Base-by-base conservation (phyloP, 2,329 filamentous ascomycete genomes). In the Aspergillus luchuensis region DNA sequence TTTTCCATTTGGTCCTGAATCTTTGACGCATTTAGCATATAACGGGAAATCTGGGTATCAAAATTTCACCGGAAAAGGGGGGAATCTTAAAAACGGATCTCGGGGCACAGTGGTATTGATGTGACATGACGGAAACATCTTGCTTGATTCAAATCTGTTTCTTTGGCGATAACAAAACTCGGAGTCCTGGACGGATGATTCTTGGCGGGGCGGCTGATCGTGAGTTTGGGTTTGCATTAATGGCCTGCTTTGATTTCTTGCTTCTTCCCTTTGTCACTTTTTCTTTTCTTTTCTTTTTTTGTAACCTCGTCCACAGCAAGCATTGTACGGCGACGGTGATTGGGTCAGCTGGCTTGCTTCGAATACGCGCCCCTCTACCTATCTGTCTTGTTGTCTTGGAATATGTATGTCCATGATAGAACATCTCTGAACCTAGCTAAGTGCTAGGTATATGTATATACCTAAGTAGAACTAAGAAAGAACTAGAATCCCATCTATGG, bases 51-150 rank as follows among this genome's bases (percentile, higher is more conserved):
- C 28, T 30, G 39, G 52, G 39, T 45, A 28, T 45, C n/a, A 33
- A 23, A 36, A 28, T 6, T 17, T 17, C 33, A 56, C 21, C 55
- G 48, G 54, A 21, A 39, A 60, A 56, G 19, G 19, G 19, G 33
- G 53, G 48, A 21, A 50, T 36, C 0, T 56, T 53, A 38, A 54
- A 61, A 63, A 64, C 57, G 51, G 43, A 51, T 47, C 56, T 38
- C 48, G 56, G 58, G 21, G 59, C 51, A 60, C 55, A 59, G 64
- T 61, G 63, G 51, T 66, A 56, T 65, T 61, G 59, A 67, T 61
- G 49, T 63, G 58, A 63, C 60, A 66, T 59, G 67, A 69, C 60
- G 41, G 25, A 39, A 56, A 52, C 56, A 43, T 60, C 54, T 57
- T 56, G 15, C 15, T 17, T 33, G 57, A 57, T 45, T 60, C 36